phyloP scores from a whole-genome alignment of 306 rosid genomes.

The Benincasa hispida region DNA sequence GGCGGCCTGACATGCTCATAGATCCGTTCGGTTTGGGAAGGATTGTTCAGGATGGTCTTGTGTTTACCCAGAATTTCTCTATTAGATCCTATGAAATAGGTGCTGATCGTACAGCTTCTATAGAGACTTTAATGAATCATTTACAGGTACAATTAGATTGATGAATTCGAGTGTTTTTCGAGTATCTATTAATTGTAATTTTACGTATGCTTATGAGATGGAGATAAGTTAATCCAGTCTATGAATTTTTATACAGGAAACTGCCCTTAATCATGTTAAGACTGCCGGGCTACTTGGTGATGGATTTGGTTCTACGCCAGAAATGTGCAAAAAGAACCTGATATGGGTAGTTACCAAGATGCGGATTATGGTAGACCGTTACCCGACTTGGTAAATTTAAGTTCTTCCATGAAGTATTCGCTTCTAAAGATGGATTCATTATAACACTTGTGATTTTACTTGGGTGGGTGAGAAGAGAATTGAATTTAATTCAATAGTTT shows the following conservation, averaged over 20 bases:
- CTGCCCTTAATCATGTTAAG: conserved; percentile 96
- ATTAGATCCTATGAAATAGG: conserved; percentile 99
- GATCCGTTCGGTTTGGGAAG: conserved; percentile 86
- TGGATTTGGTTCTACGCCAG: conserved; percentile 96
- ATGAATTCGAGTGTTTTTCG: background rate
- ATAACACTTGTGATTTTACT: background rate
- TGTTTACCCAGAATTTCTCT: conserved; percentile 82
- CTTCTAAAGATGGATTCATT: background rate
- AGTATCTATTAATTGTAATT: background rate
- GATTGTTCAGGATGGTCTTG: conserved; percentile 93
- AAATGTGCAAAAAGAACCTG: conserved; percentile 87
- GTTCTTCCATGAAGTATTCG: background rate
- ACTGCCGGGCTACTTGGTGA: conserved; percentile 80
- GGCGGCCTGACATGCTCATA: conserved; percentile 80
- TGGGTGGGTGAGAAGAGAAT: background rate
- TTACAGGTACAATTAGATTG: conserved; percentile 47
- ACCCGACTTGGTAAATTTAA: conserved; percentile 82
- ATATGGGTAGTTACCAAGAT: conserved; percentile 96
- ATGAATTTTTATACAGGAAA: conserved; percentile 48
- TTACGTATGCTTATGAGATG: background rate
- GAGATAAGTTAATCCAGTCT: background rate
- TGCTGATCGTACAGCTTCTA: conserved; percentile 96
- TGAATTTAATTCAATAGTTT: background rate
- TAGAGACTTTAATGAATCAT: conserved; percentile 96
- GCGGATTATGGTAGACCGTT: conserved; percentile 92